phyloP scores from a whole-genome alignment of 1,284 basidiomycete genomes.

The Sporisorium graminicola region DNA sequence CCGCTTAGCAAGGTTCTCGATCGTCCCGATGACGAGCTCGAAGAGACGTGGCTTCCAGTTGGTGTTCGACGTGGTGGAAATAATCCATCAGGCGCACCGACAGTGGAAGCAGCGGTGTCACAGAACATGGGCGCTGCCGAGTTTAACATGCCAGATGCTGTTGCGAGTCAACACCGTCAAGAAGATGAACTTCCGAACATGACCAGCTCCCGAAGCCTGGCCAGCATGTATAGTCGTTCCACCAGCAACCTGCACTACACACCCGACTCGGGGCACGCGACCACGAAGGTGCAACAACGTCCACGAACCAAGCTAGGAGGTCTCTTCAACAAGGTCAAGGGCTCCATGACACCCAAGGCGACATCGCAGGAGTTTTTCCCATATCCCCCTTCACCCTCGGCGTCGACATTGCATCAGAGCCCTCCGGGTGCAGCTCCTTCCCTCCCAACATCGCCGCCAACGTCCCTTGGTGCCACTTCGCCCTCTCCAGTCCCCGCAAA shows the following conservation, averaged over 20 bases:
- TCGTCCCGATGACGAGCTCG: slow-evolving; percentile 31
- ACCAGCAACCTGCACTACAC: slow-evolving; percentile 25
- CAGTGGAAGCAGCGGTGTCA: neutral
- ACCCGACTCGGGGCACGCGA: slow-evolving; percentile 1
- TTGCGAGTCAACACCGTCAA: slow-evolving; percentile 2
- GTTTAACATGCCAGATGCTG: neutral
- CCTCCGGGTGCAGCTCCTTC: neutral
- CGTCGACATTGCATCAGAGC: slow-evolving; percentile 1
- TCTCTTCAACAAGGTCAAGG: slow-evolving; percentile 33
- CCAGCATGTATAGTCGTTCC: slow-evolving; percentile 37
- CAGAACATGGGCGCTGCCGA: neutral
- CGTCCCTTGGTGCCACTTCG: neutral
- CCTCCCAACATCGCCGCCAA: slow-evolving; percentile 1
- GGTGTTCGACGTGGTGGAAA: neutral
- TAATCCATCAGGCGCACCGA: neutral
- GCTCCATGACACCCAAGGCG: slow-evolving; percentile 22
- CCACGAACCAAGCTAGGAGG: slow-evolving; percentile 25
- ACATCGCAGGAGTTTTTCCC: slow-evolving; percentile 13
- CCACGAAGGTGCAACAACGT: slow-evolving; percentile 12
- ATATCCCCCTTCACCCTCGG: slow-evolving; percentile 1
- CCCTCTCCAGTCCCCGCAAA: neutral
- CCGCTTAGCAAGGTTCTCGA: slow-evolving; percentile 43
- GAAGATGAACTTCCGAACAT: slow-evolving; percentile 13
- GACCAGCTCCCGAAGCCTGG: slow-evolving; percentile 27
- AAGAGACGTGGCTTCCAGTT: neutral